These are phyloP conservation scores for Parmelia sp. DNA, from an alignment of 495 filamentous ascomycete species.

Conservation along the genomic window DNA sequence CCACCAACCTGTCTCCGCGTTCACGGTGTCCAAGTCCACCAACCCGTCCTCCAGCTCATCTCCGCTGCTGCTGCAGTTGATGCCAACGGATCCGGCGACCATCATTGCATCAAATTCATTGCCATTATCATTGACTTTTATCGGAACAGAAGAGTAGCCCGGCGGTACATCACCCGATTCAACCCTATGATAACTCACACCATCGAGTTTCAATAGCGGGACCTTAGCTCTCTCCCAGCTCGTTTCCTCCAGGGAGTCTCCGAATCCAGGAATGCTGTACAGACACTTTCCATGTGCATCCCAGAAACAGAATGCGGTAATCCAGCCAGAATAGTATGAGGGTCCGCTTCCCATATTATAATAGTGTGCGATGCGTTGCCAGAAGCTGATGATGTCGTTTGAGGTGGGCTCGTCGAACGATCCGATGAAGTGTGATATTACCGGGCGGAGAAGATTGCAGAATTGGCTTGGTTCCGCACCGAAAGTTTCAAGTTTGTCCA, in stretches of 20 bases:
- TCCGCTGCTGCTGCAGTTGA: constrained; percentile 25
- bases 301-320: constrained; percentile 47
- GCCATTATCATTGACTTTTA: constrained; percentile 31
- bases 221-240: too few relatives aligned
- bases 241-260: neutral
- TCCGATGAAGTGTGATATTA: constrained; percentile 27
- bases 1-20: constrained; percentile 35
- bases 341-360: constrained; percentile 28
- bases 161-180: constrained; percentile 24
- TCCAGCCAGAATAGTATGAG: constrained; percentile 38
- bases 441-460: constrained; percentile 25
- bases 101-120: constrained; percentile 23
- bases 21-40: constrained; percentile 30
- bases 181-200: constrained; percentile 20
- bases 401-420: constrained; percentile 28
- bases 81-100: constrained; percentile 34
- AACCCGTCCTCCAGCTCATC: constrained; percentile 7
- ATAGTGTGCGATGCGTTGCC: constrained; percentile 32
- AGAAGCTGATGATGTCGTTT: constrained; percentile 34
- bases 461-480: constrained; percentile 36
- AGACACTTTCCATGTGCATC: constrained; percentile 30
- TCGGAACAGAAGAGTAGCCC: constrained; percentile 30
- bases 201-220: constrained; percentile 22
- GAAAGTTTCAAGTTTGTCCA: constrained; percentile 35
- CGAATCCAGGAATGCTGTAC: neutral